These are phyloP conservation scores for Penicillium nucicola DNA, from an alignment of 495 filamentous ascomycete genomes.

Conservation along the genomic window DNA sequence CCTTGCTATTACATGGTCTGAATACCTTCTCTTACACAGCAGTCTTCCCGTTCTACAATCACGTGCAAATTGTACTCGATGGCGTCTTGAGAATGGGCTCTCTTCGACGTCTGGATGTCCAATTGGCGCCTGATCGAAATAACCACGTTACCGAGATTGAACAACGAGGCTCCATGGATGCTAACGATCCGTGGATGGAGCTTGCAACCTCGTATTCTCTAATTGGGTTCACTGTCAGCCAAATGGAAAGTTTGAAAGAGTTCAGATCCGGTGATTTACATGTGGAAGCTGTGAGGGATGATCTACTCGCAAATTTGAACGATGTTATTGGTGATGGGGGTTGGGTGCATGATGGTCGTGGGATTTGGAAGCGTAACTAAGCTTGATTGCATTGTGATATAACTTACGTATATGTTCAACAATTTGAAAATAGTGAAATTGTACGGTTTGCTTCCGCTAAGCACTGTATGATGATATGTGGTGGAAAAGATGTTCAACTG, in stretches of 20 bases:
- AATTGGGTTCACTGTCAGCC: slow-evolving; percentile 28
- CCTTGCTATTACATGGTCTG: slow-evolving; percentile 19
- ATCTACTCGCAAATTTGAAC: slow-evolving; percentile 21
- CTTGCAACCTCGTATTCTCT: slow-evolving; percentile 38
- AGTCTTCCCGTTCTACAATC: slow-evolving; percentile 46
- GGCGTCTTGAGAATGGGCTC: slow-evolving; percentile 25
- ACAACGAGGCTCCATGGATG: slow-evolving; percentile 40
- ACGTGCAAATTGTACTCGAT: slow-evolving; percentile 35
- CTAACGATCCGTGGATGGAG: slow-evolving; percentile 45
- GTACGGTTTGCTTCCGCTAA: not conserved
- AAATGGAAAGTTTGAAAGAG: slow-evolving; percentile 18
- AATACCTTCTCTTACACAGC: slow-evolving; percentile 37
- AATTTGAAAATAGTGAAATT: not conserved
- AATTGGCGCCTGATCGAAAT: slow-evolving; percentile 28
- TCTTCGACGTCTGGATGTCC: slow-evolving; percentile 27
- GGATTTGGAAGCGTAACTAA: not conserved
- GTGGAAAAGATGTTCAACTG: too few relatives aligned
- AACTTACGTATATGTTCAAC: not conserved
- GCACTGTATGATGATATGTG: too few relatives aligned
- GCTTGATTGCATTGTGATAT: not conserved
- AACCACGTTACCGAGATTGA: slow-evolving; percentile 36
- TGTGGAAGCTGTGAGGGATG: slow-evolving; percentile 26
- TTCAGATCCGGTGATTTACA: slow-evolving; percentile 31
- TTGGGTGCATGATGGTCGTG: slow-evolving; percentile 31
- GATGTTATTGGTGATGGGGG: slow-evolving; percentile 18